These are phyloP conservation scores for Lasiodiplodia citricola DNA, from an alignment of 2,329 filamentous ascomycete species.

Conservation along the genomic window DNA sequence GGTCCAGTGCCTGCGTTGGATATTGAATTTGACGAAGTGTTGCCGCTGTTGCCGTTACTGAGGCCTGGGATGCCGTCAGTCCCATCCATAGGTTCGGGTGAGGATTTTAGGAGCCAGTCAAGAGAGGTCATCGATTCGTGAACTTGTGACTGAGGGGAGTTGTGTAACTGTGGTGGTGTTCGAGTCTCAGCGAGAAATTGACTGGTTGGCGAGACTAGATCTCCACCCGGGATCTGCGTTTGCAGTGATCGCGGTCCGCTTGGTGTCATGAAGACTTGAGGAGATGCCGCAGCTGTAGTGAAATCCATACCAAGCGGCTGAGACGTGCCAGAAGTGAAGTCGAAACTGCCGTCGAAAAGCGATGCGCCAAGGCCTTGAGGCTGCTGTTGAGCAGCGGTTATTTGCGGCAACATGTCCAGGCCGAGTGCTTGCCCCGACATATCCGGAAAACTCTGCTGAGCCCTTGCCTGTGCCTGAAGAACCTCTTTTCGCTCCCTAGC, in stretches of 20 bases:
- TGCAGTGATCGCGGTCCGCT: conserved; percentile 7
- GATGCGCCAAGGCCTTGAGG: neutral
- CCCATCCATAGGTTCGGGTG: neutral
- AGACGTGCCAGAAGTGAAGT: neutral
- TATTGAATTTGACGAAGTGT: neutral
- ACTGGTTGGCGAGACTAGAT: conserved; percentile 4
- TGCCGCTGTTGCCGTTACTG: conserved; percentile 1
- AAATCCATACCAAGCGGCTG: conserved; percentile 20
- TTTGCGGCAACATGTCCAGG: conserved; percentile 31
- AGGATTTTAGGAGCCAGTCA: conserved; percentile 29
- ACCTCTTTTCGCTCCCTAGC: conserved; percentile 40
- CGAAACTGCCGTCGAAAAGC: neutral
- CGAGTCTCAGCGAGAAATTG: neutral
- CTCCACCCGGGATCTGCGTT: neutral
- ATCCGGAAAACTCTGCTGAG: conserved; percentile 30
- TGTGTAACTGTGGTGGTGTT: neutral
- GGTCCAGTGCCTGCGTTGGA: neutral
- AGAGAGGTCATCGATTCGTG: conserved; percentile 31
- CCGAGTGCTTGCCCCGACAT: conserved; percentile 28
- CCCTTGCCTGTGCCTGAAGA: conserved; percentile 33
- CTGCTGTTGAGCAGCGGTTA: neutral
- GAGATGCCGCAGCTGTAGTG: neutral
- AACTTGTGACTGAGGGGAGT: conserved; percentile 25
- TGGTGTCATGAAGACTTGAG: conserved; percentile 18
- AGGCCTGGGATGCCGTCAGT: neutral